Base-by-base conservation (phyloP, 1,284 basidiomycete genomes). In the Microbotryum silenes-acaulis region DNA sequence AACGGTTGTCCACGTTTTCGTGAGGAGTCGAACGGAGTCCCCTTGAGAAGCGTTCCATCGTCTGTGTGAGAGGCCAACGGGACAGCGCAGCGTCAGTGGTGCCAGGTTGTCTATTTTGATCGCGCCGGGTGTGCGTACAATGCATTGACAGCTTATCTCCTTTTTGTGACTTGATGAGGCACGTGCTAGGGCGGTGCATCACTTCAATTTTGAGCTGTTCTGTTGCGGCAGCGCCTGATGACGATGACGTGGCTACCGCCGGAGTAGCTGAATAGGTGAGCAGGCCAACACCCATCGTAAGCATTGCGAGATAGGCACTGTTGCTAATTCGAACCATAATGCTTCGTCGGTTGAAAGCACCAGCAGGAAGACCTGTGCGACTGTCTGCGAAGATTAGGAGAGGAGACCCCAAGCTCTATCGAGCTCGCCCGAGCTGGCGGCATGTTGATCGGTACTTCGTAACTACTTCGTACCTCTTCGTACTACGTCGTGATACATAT, bases 11-110 rank as follows among this genome's bases (percentile, higher is more conserved):
- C 78, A 6, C 81, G 72, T 72, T 80, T 80, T 42, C 79, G 70
- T 8, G 78, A 80, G 31, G 77, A 78, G 71, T 82, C 81, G 64
- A 82, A 82, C 70, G 81, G 78, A 62, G 73, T 76, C 23, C 80
- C 80, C 25, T 75, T 74, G 53, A 76, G 76, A 6, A 82, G 73
- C 4, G 74, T 78, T 7, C 78, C 80, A 18, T 78, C 80, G 70
- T 81, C 14, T 10, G 25, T 7, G 12, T 45, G 10, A n/a, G 31
- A 31, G 57, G 73, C 71, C 68, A 65, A 70, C 54, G 18, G 14
- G 51, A 33, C 8, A 25, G 14, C 42, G n/a, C 31, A 14, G 16
- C 31, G 18, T 42, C 21, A 55, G 51, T 67, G 54, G 52, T 66
- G 65, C 50, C 60, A 59, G 56, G 60, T 61, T 20, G 16, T 25